These are phyloP conservation scores for Modicella reniformis DNA, from an alignment of 371 early-diverging fungal species.

Conservation along the genomic window DNA sequence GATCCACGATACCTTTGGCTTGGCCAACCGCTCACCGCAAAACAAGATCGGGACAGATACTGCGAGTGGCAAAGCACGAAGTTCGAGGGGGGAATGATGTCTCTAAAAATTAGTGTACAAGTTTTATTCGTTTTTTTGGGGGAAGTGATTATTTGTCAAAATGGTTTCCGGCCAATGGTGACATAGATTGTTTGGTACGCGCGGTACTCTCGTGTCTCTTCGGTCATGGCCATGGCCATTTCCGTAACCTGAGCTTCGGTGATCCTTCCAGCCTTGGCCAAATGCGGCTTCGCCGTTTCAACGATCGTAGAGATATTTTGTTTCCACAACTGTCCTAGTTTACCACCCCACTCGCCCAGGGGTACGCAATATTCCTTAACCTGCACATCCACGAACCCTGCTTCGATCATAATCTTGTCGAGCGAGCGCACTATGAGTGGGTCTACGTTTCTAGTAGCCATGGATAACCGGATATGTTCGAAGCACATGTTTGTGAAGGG, in stretches of 20 bases:
- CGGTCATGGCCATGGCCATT: constrained; percentile 15
- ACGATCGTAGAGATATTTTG: constrained; percentile 37
- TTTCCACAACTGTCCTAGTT: constrained; percentile 42
- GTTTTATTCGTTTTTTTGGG: neutral
- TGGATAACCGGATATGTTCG: constrained; percentile 36
- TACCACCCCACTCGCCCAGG: constrained; percentile 40
- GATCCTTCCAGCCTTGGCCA: constrained; percentile 30
- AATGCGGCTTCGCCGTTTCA: constrained; percentile 34
- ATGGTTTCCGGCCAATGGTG: constrained; percentile 39
- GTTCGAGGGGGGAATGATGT: neutral
- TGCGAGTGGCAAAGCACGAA: too few relatives aligned
- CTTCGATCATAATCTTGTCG: constrained; percentile 25
- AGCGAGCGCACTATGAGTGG: constrained; percentile 24
- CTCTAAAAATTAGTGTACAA: too few relatives aligned
- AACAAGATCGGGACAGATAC: too few relatives aligned
- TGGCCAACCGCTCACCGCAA: too few relatives aligned
- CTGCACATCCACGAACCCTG: constrained; percentile 38
- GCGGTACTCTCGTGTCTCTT: constrained; percentile 21
- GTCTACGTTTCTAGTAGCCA: constrained; percentile 34
- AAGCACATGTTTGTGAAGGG: constrained; percentile 26
- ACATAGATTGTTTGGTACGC: constrained; percentile 45
- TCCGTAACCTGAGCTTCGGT: constrained; percentile 35
- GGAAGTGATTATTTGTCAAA: neutral
- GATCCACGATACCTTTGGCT: too few relatives aligned
- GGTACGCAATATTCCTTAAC: constrained; percentile 45